A percentile compares a stretch with the other conserved stretches of the same genome.
phyloP scores from a whole-genome alignment of 345 rosid species.

The Carallia brachiata region DNA sequence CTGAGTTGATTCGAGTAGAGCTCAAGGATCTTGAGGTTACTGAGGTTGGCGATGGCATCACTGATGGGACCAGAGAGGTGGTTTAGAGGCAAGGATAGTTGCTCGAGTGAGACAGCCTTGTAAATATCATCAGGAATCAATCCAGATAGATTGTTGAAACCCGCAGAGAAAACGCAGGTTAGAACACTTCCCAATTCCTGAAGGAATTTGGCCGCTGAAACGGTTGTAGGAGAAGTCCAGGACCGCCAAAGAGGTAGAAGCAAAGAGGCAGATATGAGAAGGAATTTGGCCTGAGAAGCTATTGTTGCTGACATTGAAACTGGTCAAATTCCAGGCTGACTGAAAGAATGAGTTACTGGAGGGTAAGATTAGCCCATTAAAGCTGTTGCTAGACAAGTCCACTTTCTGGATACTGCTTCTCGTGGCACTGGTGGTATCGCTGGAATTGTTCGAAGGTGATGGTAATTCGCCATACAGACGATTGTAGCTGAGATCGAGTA shows the following conservation, averaged over 20 bases:
- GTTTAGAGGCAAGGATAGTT: slow-evolving; percentile 56
- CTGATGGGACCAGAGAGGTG: slow-evolving; percentile 53
- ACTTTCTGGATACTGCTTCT: slow-evolving; percentile 33
- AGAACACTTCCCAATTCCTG: slow-evolving; percentile 58
- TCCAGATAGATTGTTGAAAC: slow-evolving; percentile 72
- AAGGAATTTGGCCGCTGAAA: slow-evolving; percentile 47
- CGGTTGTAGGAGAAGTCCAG: slow-evolving; percentile 71
- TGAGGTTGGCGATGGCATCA: slow-evolving; percentile 43
- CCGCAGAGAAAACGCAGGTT: slow-evolving; percentile 53
- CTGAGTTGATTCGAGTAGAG: slow-evolving; percentile 59
- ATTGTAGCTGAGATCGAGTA: slow-evolving; percentile 80
- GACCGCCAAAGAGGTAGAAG: slow-evolving; percentile 32
- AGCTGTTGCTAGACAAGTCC: slow-evolving; percentile 72
- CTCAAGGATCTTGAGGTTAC: slow-evolving; percentile 53
- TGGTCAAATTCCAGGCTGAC: slow-evolving; percentile 48
- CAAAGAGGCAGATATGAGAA: slow-evolving; percentile 46
- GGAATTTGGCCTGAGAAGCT: slow-evolving; percentile 65
- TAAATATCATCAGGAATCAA: slow-evolving; percentile 62
- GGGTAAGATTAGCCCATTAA: slow-evolving; percentile 42
- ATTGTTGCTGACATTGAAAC: slow-evolving; percentile 75
- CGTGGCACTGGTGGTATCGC: neutral
- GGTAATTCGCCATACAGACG: slow-evolving; percentile 57
- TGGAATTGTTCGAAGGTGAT: neutral
- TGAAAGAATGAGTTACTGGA: slow-evolving; percentile 34
- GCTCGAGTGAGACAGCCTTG: slow-evolving; percentile 38